Percentiles rank a stretch among this genome's conserved stretches.
These are phyloP conservation scores for Pichia californica DNA, from an alignment of 805 yeast genomes.

Conservation along the genomic window DNA sequence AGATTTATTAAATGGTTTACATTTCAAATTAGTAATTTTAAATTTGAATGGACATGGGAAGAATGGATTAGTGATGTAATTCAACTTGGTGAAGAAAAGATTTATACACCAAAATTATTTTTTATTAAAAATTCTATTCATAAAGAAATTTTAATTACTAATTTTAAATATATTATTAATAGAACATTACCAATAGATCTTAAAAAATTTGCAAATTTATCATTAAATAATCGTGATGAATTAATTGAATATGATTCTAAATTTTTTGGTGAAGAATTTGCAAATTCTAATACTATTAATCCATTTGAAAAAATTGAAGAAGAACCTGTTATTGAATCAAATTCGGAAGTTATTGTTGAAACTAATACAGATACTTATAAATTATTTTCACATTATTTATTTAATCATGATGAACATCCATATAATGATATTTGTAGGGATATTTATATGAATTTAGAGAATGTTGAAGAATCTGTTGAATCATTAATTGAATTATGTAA, in stretches of 20 bases:
- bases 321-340: constrained; percentile 12
- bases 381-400: constrained; percentile 28
- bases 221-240: constrained; percentile 32
- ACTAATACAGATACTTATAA: constrained; percentile 25
- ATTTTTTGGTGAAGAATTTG: constrained; percentile 28
- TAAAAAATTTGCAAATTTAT: constrained; percentile 39
- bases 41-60: constrained; percentile 96
- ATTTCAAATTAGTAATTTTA: constrained; percentile 87
- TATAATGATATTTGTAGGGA: constrained; percentile 28
- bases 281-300: constrained; percentile 13
- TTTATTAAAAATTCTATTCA: constrained; percentile 74
- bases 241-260: constrained; percentile 32
- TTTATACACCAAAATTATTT: constrained; percentile 64
- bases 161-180: constrained; percentile 53
- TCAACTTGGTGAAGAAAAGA: constrained; percentile 34
- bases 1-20: constrained; percentile 87
- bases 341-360: constrained; percentile 9
- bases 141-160: constrained; percentile 81
- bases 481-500: constrained; percentile 24
- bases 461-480: constrained; percentile 22
- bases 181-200: constrained; percentile 65
- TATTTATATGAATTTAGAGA: constrained; percentile 29
- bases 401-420: constrained; percentile 29
- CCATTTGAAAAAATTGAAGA: constrained; percentile 11
- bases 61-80: constrained; percentile 73